Base-by-base conservation (phyloP, 2,329 filamentous ascomycete species). In the Myriosclerotinia duriaeana region DNA sequence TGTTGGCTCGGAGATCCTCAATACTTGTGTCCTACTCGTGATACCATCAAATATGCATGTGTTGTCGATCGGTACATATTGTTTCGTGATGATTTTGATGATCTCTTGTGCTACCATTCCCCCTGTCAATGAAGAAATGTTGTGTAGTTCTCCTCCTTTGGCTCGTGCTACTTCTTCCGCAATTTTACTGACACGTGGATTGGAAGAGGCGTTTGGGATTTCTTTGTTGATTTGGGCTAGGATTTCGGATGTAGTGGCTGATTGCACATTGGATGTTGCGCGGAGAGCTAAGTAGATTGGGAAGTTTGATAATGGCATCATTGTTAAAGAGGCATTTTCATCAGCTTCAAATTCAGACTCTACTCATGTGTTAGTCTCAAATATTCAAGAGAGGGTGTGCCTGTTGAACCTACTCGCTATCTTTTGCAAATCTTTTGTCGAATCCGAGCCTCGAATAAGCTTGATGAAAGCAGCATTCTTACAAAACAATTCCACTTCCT, bases 51-150 rank as follows among this genome's bases (percentile, higher is more conserved):
- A 90, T 69, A 91, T 81, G 74, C 88, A 89, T 20, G 86, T 88
- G 76, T 90, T 89, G 72, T 90, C 87, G 70, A 89, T 85, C 34
- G 88, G 87, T 53, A 90, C 81, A 78, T 90, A 91, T 79, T 91
- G 88, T 74, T 87, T 87, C 15, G 88, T 90, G 73, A 90, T 85
- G 67, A 94, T 86, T 77, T 99, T 99, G 80, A 99, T 96, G 69
- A 94, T 87, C 80, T 99, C 95, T 78, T 99, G 96, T n/a, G 94
- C 92, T 58, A 96, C 90, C 81, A 99, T 90, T 3, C 95, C 96
- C 40, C 95, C 96, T 1, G 89, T 90, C 66, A 97, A 80, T 36
- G 93, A 89, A 42, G 93, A 90, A 66, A 96, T 91, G 76, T 97
- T 98, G 80, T 99, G 95, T 68, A 99, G 80, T 77, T 99, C 96